phyloP scores from a whole-genome alignment of 1,284 basidiomycete genomes.

The Thecaphora thlaspeos region DNA sequence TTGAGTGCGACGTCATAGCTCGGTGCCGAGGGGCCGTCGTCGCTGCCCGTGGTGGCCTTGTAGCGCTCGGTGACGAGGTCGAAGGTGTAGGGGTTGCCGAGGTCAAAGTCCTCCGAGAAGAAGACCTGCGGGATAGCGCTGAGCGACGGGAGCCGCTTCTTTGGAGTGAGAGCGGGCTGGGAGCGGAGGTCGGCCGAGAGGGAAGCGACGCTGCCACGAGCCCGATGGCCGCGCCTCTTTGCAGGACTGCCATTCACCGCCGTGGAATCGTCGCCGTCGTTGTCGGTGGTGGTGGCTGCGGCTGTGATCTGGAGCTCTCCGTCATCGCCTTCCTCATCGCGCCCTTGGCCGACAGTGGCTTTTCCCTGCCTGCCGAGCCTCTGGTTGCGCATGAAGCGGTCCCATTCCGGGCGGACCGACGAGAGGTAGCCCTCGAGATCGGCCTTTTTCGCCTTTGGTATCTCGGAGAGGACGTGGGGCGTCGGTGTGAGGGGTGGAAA shows the following conservation, averaged over 20 bases:
- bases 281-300: neutral
- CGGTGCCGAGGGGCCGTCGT: slow-evolving; percentile 6
- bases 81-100: slow-evolving; percentile 83
- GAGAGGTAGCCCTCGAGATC: slow-evolving; percentile 49
- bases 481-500: slow-evolving; percentile 44
- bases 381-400: slow-evolving; percentile 53
- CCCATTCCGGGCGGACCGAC: slow-evolving; percentile 45
- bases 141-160: slow-evolving; percentile 61
- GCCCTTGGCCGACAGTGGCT: slow-evolving; percentile 21
- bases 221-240: slow-evolving; percentile 4
- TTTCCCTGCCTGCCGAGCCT: slow-evolving; percentile 33
- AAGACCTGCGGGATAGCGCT: slow-evolving; percentile 75
- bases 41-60: slow-evolving; percentile 29
- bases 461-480: slow-evolving; percentile 34
- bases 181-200: slow-evolving; percentile 30
- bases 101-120: slow-evolving; percentile 75
- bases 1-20: slow-evolving; percentile 55
- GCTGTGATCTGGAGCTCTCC: neutral
- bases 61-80: slow-evolving; percentile 71
- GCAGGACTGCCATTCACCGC: no score
- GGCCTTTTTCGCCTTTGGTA: slow-evolving; percentile 39
- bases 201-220: slow-evolving; percentile 17
- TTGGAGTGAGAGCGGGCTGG: slow-evolving; percentile 18
- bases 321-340: slow-evolving; percentile 7
- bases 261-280: no score